These are phyloP conservation scores for Clonostachys solani DNA, from an alignment of 2,329 filamentous ascomycete genomes.

Conservation along the genomic window DNA sequence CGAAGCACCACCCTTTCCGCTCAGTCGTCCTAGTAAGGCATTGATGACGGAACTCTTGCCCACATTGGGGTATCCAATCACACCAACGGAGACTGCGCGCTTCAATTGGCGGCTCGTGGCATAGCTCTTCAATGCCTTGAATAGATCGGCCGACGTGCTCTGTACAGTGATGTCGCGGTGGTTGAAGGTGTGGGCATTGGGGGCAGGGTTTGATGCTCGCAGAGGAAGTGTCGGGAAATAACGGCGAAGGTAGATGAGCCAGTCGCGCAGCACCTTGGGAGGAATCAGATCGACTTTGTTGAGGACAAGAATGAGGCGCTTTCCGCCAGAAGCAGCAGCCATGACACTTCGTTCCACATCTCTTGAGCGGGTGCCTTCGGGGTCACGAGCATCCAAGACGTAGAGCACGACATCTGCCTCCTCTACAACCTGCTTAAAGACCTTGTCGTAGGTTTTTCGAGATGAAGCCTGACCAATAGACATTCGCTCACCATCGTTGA, in stretches of 20 bases:
- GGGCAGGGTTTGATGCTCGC: slow-evolving; percentile 74
- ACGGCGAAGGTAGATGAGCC: slow-evolving; percentile 78
- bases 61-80: slow-evolving; percentile 94
- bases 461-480: slow-evolving; percentile 57
- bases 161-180: slow-evolving; percentile 86
- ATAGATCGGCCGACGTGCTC: slow-evolving; percentile 78
- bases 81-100: slow-evolving; percentile 83
- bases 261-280: slow-evolving; percentile 73
- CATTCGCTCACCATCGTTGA: slow-evolving; percentile 46
- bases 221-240: slow-evolving; percentile 91
- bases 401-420: slow-evolving; percentile 88
- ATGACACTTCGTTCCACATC: slow-evolving; percentile 89
- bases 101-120: slow-evolving; percentile 80
- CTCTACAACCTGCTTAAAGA: slow-evolving; percentile 90
- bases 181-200: slow-evolving; percentile 88
- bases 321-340: slow-evolving; percentile 78
- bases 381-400: slow-evolving; percentile 87
- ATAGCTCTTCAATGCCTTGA: slow-evolving; percentile 87
- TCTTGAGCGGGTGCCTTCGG: slow-evolving; percentile 83
- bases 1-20: slow-evolving; percentile 54
- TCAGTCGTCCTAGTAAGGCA: slow-evolving; percentile 74
- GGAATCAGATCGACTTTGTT: slow-evolving; percentile 96
- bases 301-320: slow-evolving; percentile 84
- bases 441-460: slow-evolving; percentile 86
- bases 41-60: slow-evolving; percentile 98